Percentiles rank a stretch among this genome's conserved stretches.
Evolutionary conservation across 108 stramenopile genomes (phyloP).

Genomic region (Nitzschia sp.): DNA sequence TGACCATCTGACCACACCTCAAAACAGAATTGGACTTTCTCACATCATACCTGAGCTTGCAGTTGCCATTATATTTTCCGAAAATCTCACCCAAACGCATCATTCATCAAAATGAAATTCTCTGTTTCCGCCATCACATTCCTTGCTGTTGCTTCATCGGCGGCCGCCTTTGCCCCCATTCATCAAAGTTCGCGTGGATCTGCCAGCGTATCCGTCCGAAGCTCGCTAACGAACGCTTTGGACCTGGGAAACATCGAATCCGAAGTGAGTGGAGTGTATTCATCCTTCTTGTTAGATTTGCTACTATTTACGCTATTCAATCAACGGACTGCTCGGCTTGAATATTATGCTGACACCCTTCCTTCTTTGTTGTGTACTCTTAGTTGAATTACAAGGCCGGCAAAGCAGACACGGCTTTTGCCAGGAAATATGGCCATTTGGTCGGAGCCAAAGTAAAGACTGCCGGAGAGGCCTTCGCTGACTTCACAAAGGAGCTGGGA

Average conservation of each 20-base stretch:
- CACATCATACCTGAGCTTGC: too few species aligned
- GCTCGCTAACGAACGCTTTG: neutral
- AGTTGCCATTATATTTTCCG: too few species aligned
- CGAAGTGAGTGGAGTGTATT: conserved; percentile 16
- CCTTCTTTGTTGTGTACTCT: neutral
- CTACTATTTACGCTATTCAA: too few species aligned
- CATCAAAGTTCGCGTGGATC: too few species aligned
- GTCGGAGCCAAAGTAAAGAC: conserved; percentile 80
- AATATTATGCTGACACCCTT: neutral
- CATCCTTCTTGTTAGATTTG: neutral
- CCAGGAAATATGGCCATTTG: conserved; percentile 74
- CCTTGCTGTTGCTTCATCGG: conserved; percentile 9
- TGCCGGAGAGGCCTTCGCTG: conserved; percentile 87
- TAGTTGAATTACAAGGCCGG: conserved; percentile 77
- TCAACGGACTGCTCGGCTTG: neutral
- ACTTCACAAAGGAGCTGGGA: conserved; percentile 81
- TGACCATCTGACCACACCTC: too few species aligned
- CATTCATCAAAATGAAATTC: conserved; percentile 29
- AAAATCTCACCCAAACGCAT: too few species aligned
- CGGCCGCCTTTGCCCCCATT: conserved; percentile 12
- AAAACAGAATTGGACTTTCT: too few species aligned
- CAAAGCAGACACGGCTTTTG: conserved; percentile 80
- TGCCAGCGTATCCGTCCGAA: neutral
- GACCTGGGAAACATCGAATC: conserved; percentile 27
- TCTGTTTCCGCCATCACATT: conserved; percentile 13